Percentiles rank a stretch among this genome's conserved stretches.
phyloP scores from a whole-genome alignment of 768 basidiomycete genomes.

The Mrakia gelida region DNA sequence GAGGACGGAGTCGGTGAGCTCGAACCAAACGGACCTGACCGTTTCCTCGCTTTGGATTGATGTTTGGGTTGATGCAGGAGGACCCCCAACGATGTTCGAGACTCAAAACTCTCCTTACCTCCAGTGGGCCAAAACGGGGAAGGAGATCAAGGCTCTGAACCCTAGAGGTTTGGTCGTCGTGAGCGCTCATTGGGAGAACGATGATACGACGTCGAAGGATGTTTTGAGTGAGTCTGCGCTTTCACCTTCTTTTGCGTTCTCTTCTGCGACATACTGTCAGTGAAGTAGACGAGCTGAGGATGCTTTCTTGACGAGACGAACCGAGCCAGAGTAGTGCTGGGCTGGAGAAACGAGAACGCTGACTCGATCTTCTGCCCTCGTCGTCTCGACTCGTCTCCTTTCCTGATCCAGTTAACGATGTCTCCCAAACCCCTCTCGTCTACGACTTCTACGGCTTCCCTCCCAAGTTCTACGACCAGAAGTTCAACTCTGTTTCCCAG shows the following conservation, averaged over 20 bases:
- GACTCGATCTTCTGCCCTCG: not conserved
- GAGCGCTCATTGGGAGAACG: conserved; percentile 27
- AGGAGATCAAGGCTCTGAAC: conserved; percentile 5
- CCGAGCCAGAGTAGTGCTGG: too few species aligned
- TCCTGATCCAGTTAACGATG: conserved; percentile 8
- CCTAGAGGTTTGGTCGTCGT: conserved; percentile 25
- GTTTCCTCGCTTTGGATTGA: not conserved
- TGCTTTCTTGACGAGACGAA: too few species aligned
- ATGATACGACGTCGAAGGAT: not conserved
- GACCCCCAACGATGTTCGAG: conserved; percentile 29
- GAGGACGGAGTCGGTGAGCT: not conserved
- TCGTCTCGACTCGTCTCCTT: not conserved
- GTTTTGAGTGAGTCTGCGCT: not conserved
- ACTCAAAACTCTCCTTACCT: not conserved
- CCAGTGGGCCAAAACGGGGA: conserved; percentile 21
- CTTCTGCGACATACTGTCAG: too few species aligned
- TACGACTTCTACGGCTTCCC: conserved; percentile 30
- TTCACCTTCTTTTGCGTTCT: not conserved
- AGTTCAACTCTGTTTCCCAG: not conserved
- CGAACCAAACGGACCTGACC: not conserved
- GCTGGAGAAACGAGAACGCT: too few species aligned
- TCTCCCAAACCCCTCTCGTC: conserved; percentile 9
- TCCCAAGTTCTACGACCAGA: conserved; percentile 24
- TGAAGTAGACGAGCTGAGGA: not conserved
- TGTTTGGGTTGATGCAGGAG: not conserved